A percentile compares a stretch with the other conserved stretches of the same genome.
These are phyloP conservation scores for Pelargonium australe DNA, from an alignment of 441 rosid genomes.

Conservation along the genomic window DNA sequence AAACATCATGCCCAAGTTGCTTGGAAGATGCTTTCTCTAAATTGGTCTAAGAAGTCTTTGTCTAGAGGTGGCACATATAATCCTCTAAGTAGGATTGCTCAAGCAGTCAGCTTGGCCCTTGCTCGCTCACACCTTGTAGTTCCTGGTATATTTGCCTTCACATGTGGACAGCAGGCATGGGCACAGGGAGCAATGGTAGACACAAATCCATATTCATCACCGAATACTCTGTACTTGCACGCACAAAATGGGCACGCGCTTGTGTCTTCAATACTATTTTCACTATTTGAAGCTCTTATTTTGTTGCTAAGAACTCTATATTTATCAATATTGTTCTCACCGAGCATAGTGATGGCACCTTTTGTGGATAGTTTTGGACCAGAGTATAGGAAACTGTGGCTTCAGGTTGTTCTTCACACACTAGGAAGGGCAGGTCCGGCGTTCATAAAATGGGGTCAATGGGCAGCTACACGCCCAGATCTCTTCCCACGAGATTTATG, in stretches of 20 bases:
- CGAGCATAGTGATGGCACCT: slow-evolving; percentile 74
- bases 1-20: slow-evolving; percentile 52
- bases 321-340: slow-evolving; percentile 67
- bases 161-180: slow-evolving; percentile 62
- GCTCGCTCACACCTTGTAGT: slow-evolving; percentile 56
- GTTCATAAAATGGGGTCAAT: slow-evolving; percentile 99
- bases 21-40: slow-evolving; percentile 53
- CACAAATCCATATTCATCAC: slow-evolving; percentile 41
- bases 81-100: slow-evolving; percentile 42
- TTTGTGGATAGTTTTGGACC: slow-evolving; percentile 65
- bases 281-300: slow-evolving; percentile 55
- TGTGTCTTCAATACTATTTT: slow-evolving; percentile 41
- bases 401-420: slow-evolving; percentile 66
- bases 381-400: slow-evolving; percentile 65
- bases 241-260: slow-evolving; percentile 76
- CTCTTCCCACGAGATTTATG: slow-evolving; percentile 92
- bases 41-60: slow-evolving; percentile 37
- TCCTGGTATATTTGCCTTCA: slow-evolving; percentile 51
- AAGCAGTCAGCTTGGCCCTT: slow-evolving; percentile 81
- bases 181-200: slow-evolving; percentile 45
- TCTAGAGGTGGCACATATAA: slow-evolving; percentile 10
- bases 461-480: slow-evolving; percentile 99
- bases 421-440: slow-evolving; percentile 94
- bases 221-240: slow-evolving; percentile 51
- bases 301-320: slow-evolving; percentile 66